Evolutionary conservation across 768 basidiomycete species (phyloP).

Genomic region (Rhodotorula taiwanensis): DNA sequence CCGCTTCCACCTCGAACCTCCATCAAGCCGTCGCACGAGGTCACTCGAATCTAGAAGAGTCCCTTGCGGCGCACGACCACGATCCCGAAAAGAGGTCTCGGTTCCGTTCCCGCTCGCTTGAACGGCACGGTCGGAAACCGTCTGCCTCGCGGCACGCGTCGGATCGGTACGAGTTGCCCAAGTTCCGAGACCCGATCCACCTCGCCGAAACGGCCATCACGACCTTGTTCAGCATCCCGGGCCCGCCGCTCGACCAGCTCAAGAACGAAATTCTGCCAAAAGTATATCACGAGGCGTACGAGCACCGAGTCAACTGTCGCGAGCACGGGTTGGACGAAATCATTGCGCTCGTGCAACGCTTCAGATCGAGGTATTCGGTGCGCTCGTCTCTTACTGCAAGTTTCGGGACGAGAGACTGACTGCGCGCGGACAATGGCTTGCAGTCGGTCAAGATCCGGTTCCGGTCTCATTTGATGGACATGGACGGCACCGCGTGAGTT

Average conservation of each 20-base stretch:
- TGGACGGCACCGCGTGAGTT: slow-evolving; percentile 27
- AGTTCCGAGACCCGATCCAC: slow-evolving; percentile 8
- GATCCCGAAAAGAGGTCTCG: too few relatives aligned
- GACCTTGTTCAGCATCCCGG: slow-evolving; percentile 10
- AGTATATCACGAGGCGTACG: slow-evolving; percentile 23
- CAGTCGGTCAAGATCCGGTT: slow-evolving; percentile 19
- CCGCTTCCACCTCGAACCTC: too few relatives aligned
- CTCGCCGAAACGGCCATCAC: slow-evolving; percentile 15
- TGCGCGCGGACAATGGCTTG: accelerated
- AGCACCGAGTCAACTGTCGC: slow-evolving; percentile 18
- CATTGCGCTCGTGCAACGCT: not conserved
- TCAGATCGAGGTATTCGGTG: slow-evolving; percentile 12
- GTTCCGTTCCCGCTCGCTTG: too few relatives aligned
- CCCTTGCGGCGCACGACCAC: too few relatives aligned
- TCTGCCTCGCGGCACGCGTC: too few relatives aligned
- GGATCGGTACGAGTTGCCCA: not conserved
- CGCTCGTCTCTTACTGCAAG: not conserved
- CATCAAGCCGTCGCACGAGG: too few relatives aligned
- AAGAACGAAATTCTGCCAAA: not conserved
- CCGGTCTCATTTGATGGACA: slow-evolving; percentile 21
- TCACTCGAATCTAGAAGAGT: too few relatives aligned
- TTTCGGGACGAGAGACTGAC: not conserved
- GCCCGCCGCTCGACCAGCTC: slow-evolving; percentile 7
- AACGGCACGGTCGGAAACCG: too few relatives aligned
- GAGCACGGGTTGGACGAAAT: slow-evolving; percentile 23